Conservation (phyloP, 148 eudicot genomes). For the Oxyria digyna region DNA sequence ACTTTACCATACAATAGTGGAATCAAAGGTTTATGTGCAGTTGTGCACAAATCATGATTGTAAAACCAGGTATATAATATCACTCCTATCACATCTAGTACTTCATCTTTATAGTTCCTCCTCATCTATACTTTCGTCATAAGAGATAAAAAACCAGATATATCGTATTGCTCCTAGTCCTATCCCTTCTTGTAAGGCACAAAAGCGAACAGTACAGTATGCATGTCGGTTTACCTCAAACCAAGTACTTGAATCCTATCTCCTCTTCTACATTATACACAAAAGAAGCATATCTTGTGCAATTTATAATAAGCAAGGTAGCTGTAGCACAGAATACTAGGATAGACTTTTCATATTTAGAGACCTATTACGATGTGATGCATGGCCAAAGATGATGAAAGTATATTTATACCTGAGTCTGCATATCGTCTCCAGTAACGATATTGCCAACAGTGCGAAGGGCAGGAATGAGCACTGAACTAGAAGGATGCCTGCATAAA, state of each 20-base stretch:
- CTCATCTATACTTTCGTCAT: too few relatives aligned
- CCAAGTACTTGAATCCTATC: background rate
- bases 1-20: background rate
- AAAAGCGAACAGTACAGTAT: background rate
- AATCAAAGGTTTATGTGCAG: too few relatives aligned
- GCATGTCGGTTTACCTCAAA: background rate
- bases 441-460: slow-evolving; percentile 45
- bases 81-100: background rate
- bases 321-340: background rate
- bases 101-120: too few relatives aligned
- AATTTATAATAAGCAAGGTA: background rate
- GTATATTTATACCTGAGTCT: slow-evolving; percentile 29
- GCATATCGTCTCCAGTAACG: slow-evolving; percentile 32
- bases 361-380: background rate
- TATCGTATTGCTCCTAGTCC: too few relatives aligned
- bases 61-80: background rate
- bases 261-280: background rate
- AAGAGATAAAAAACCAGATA: too few relatives aligned
- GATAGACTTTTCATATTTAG: background rate
- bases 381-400: background rate
- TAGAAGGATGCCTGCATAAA: slow-evolving; percentile 27
- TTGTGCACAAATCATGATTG: too few relatives aligned
- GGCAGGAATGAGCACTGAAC: slow-evolving; percentile 40
- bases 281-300: background rate
- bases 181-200: background rate